Base-by-base conservation (phyloP, 1,284 basidiomycete species). In the Sporisorium scitamineum region DNA sequence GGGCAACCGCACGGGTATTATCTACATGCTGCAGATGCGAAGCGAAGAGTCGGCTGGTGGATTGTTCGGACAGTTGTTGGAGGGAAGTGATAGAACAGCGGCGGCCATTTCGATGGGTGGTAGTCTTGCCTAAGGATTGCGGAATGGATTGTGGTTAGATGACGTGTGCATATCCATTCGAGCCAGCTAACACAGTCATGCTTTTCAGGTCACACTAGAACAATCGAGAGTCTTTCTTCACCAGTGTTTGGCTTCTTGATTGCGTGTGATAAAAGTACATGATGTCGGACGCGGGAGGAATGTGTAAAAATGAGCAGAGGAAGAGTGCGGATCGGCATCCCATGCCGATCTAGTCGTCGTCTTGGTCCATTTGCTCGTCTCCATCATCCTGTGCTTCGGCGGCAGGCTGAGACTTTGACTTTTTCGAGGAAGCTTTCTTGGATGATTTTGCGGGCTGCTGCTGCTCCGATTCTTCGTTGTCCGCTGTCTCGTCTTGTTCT, bases 1-100 rank as follows among this genome's bases (percentile, higher is more conserved):
- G 56, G 96, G 96, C 8, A 86, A 90, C 60, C 90, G 95, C 63
- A 97, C 95, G n/a, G 97, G 97, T 13, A 92, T 98, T 83, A 89
- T 99, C 62, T 98, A 99, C 85, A 97, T 99, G 96, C 91, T 99
- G 60, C 84, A 87, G 82, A 82, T 87, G 79, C 85, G 86, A 76
- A 96, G 93, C 85, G 97, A 99, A 86, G 90, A 89, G 61, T 91
- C 91, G 14, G 94, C 96, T 9, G 89, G 89, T 18, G 93, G 92
- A 2, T 86, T 99, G 59, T 97, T 94, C 85, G 92, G 93, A 78
- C 92, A 91, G 85, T 88, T 99, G 78, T 87, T 99, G 31, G 91
- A 90, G 60, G 96, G 96, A 32, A 94, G 94, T 47, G 94, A 95
- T 85, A 89, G 94, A 22, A 84, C 81, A 14, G 76, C 72, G 13